Base-by-base conservation (phyloP, 1,284 basidiomycete species). In the Bondarzewia mesenterica region DNA sequence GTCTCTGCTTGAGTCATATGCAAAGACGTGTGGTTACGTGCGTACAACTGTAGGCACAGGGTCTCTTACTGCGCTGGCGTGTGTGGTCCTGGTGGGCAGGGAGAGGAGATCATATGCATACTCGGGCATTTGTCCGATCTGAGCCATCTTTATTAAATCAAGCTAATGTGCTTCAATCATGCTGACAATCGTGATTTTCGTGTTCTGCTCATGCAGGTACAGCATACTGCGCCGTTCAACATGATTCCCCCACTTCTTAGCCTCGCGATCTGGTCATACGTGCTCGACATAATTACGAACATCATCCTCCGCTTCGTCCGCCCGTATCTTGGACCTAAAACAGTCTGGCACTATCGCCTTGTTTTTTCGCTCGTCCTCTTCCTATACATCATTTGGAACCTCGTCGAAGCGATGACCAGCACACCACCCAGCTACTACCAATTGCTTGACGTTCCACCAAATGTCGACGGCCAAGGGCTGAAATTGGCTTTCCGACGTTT, bases 361-460 rank as follows among this genome's bases (percentile, higher is more conserved):
- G 73, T 77, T 0, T 88, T 85, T 54, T 72, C 88, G 5, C 54
- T 75, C 8, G 77, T 86, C 35, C 80, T 89, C 50, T 66, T 86
- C 7, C 73, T 72, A 4, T 93, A 88, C 59, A 78, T 91, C 4
- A 58, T 74, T 10, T 87, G 84, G 62, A 85, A 78, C 37, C 68
- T 89, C 48, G 55, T 79, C 27, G 65, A 78, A 48, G 75, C 77
- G 1, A 71, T 78, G 3, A 64, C 65, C n/a, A 67, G 73, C 2
- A 73, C 82, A 56, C 68, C 72, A 7, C 76, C 73, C 3, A 90
- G 87, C 61, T 89, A 83, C 65, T 93, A 93, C 62, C 72, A 86
- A 51, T 69, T 88, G 14, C 77, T 93, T 10, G 78, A 76, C 2
- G 80, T 89, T 0, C 54, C 64, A 3, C 75, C 79, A 4, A 65